Evolutionary conservation across 148 eudicot genomes (phyloP).

Genomic region (Rhododendron henanense): DNA sequence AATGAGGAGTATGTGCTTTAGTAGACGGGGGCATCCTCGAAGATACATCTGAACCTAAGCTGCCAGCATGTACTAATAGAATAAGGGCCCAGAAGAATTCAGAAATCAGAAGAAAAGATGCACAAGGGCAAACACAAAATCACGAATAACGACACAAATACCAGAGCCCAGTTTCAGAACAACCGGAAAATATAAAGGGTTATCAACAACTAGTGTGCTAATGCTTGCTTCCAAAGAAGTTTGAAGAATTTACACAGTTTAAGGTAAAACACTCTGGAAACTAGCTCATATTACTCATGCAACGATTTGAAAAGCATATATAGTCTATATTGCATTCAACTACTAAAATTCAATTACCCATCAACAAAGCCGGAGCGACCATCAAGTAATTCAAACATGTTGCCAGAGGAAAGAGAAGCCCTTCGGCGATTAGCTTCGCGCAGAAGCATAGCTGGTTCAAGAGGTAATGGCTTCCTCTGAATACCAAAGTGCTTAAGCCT

Average conservation of each 20-base stretch:
- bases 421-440: slow-evolving; percentile 95
- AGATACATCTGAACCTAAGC: slow-evolving; percentile 46
- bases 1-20: slow-evolving; percentile 41
- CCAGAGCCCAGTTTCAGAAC: background rate
- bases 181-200: background rate
- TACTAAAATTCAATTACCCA: slow-evolving; percentile 37
- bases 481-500: slow-evolving; percentile 81
- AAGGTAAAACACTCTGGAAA: background rate
- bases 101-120: slow-evolving; percentile 8
- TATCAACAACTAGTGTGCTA: background rate
- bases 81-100: slow-evolving; percentile 19
- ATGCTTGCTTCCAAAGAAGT: background rate
- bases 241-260: background rate
- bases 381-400: slow-evolving; percentile 66
- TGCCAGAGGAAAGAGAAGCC: slow-evolving; percentile 87
- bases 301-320: slow-evolving; percentile 1
- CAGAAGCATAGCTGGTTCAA: slow-evolving; percentile 82
- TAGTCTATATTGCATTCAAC: background rate
- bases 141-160: background rate
- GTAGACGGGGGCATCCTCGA: slow-evolving; percentile 29
- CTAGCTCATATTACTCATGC: background rate
- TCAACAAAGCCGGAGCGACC: slow-evolving; percentile 44
- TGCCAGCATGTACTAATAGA: slow-evolving; percentile 34
- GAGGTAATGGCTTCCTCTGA: slow-evolving; percentile 84
- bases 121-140: background rate